These are phyloP conservation scores for Casuarina cunninghamiana DNA, from an alignment of 306 rosid genomes.

Conservation along the genomic window DNA sequence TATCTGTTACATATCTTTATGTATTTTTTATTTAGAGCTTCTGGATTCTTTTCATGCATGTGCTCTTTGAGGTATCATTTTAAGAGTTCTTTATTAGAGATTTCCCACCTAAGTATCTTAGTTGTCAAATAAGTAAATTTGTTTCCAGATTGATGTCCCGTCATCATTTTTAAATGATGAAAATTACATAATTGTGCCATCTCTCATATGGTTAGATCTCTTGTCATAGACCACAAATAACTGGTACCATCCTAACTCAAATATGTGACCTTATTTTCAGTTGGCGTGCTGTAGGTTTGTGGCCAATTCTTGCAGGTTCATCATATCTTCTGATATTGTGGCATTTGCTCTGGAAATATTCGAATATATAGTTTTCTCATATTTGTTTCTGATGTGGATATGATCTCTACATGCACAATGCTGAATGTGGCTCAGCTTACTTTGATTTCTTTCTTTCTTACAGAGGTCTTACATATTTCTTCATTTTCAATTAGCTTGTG, in stretches of 20 bases:
- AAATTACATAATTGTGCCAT: conserved; percentile 13
- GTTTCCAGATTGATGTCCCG: conserved; percentile 19
- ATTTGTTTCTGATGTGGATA: background rate
- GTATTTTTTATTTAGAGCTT: conserved; percentile 8
- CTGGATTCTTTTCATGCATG: background rate
- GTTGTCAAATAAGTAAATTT: conserved; percentile 8
- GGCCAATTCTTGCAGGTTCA: background rate
- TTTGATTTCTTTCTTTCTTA: background rate
- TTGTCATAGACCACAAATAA: background rate
- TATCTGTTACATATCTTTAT: conserved; percentile 10
- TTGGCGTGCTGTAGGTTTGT: background rate
- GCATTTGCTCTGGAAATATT: background rate
- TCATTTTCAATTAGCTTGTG: background rate
- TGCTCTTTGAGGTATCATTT: background rate
- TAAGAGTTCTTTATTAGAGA: conserved; percentile 5
- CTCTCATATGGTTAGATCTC: background rate
- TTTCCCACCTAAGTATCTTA: background rate
- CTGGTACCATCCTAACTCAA: background rate
- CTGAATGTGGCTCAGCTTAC: background rate
- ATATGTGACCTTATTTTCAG: background rate
- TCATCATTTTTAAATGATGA: conserved; percentile 15
- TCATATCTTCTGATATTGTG: background rate
- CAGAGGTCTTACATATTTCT: no score
- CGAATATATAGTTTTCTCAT: background rate
- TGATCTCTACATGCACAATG: no score